Evolutionary conservation across 2,329 filamentous ascomycete species (phyloP), one percentile per base, ranked within the genome.

Genomic region (Elsinoe perseae): DNA sequence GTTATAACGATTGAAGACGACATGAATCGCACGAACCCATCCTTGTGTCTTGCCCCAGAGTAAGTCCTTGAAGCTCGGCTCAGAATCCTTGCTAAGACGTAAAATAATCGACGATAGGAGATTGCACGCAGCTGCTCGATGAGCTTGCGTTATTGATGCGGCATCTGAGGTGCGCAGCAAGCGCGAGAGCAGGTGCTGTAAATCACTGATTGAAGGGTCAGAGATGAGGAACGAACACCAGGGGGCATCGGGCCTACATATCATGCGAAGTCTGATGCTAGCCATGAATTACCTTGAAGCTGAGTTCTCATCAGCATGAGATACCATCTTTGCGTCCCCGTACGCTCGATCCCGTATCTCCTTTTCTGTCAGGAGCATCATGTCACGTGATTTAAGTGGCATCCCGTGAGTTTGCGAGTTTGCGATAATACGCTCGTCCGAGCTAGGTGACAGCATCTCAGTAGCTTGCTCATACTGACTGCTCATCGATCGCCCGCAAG

Each of bases 111-210:
- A 70, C 59, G 73, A 77, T 9, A 77, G 58, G 3, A 73, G 66
- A 61, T 77, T 77, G 61, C 72, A 75, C 36, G 75, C 73, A 42
- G 73, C 73, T 4, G 75, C 73, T 52, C 73, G 67, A 61, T 77
- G 73, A 14, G 69, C 64, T 32, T 66, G 63, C 42, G 48, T 62
- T 20, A 69, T 57, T 9, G 57, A 58, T 28, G 57, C 23, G 7
- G 34, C 23, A 36, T 50, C 43, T 20, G 44, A 34, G 23, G 57
- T 58, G 5, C 16, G 18, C 12, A 56, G 25, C 8, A 53, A 16
- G 20, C 28, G 34, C 2, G 25, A 20, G 9, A 58, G 57, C 27
- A 58, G 43, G 43, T 21, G 16, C 18, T n/a, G 32, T 14, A 56
- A 52, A 8, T 34, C 21, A 50, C 57, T 58, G 42, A 23, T 21